Base-by-base conservation (phyloP, 192 early-diverging fungal species). In the Physocladia obscura region DNA sequence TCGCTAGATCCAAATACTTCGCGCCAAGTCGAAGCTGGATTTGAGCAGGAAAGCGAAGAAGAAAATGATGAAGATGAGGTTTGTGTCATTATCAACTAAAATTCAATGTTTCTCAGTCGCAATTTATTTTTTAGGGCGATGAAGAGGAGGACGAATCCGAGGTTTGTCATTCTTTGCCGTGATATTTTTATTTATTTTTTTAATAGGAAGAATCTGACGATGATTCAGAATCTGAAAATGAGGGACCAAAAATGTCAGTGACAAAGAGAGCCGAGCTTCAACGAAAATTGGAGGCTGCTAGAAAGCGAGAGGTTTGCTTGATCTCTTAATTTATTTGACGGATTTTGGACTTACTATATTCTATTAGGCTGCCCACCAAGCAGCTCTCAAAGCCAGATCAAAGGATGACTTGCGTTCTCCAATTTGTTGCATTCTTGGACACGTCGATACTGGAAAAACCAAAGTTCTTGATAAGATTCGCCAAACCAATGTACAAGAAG, bases 391-490 rank as follows among this genome's bases (percentile, higher is more conserved):
- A 1, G 90, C 91, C 13, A 87, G 94, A 58, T 93, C 91, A 3
- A 89, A 87, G 65, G 93, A 95, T 61, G 81, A 99, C 70, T 74
- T 99, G 69, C 90, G 97, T 30, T 97, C 96, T 31, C 97, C 97
- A 5, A 98, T 99, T 82, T 94, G 92, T 81, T 93, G 91, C 83
- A 97, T 99, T 84, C 78, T 99, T 55, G 97, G 97, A 34, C 97
- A 99, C 83, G 97, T 99, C 71, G 97, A 99, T 78, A 94, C 94
- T 4, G 77, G 81, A 26, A 93, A 94, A 77, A 99, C 97, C 32
- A 98, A 97, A 82, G 79, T 99, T 29, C 84, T 99, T 40, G 97
- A 99, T 83, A 97, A 97, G 87, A 95, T 99, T 79, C 89, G 97
- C 50, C 95, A 98, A 77, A 99, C 97, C 30, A 97, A 97, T 82